phyloP scores from a whole-genome alignment of 768 basidiomycete species.

The Pseudohyphozyma bogoriensis region DNA sequence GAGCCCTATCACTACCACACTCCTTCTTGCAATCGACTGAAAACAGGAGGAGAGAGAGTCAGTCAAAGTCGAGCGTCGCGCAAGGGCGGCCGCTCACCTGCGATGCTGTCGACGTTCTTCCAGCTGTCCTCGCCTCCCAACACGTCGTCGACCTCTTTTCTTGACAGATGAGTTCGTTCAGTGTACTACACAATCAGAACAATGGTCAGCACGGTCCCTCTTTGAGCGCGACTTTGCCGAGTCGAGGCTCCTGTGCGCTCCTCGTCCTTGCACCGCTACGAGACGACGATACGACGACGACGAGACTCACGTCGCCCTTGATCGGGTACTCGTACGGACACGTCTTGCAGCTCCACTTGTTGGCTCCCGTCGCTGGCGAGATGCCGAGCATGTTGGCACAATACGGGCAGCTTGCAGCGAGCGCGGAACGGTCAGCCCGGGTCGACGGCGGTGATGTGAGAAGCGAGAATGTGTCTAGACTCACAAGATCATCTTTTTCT shows the following conservation, averaged over 20 bases:
- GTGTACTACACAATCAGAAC: conserved; percentile 47
- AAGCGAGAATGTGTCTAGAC: not conserved
- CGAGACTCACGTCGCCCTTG: not conserved
- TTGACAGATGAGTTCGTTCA: conserved; percentile 85
- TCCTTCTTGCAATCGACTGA: conserved; percentile 45
- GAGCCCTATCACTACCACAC: conserved; percentile 76
- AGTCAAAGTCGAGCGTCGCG: not conserved
- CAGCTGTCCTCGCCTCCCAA: conserved; percentile 87
- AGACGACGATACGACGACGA: not conserved
- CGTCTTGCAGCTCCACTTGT: conserved; percentile 87
- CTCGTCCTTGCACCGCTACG: too few relatives aligned
- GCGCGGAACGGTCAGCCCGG: not conserved
- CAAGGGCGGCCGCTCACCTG: conserved; percentile 44
- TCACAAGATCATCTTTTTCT: conserved; percentile 1
- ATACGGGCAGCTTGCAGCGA: conserved; percentile 77
- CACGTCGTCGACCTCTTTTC: conserved; percentile 93
- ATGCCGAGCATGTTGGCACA: conserved; percentile 74
- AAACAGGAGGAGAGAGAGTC: not conserved
- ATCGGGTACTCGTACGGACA: conserved; percentile 52
- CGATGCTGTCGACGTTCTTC: conserved; percentile 82
- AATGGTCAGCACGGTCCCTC: not conserved
- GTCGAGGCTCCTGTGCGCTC: too few relatives aligned
- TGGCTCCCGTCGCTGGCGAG: conserved; percentile 57
- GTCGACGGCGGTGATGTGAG: too few relatives aligned
- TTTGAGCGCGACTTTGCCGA: too few relatives aligned